Evolutionary conservation across 192 early-diverging fungal genomes (phyloP), one percentile per base, ranked within the genome.

Genomic region (Coemansia reversa): DNA sequence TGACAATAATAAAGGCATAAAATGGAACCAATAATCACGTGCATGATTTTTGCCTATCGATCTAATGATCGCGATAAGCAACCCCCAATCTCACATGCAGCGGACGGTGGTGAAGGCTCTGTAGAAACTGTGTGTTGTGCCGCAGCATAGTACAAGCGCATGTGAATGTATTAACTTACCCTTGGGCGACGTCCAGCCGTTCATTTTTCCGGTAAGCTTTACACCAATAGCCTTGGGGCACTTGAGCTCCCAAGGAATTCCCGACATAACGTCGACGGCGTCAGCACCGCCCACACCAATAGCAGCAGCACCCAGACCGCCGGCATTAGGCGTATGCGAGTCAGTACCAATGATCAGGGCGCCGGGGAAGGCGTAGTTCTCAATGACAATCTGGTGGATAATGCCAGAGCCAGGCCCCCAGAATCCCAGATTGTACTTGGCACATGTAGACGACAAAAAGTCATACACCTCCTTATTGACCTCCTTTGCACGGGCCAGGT

Each of bases 231-330:
- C 87, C 78, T 95, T 93, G 67, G 96, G 96, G 79, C 93, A 94
- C 88, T 98, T 98, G 70, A 98, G 88, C 84, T 98, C 96, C 96
- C 96, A 98, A 30, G 96, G 96, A 77, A 98, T 94, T 55, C 92
- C 89, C 24, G 94, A 93, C 94, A 98, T 96, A 65, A 93, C 96
- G 84, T 98, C 96, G 59, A 98, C 96, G n/a, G 96, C 96, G 82
- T 98, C 96, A 62, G 96, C 96, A 73, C 92, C 95, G 74, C 96
- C 96, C 28, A 98, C 96, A 84, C 96, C 96, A 66, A 98, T 90
- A 51, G 96, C 96, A 55, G 95, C 87, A 87, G 93, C 91, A 67
- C 96, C 96, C 55, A 98, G 87, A 69, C 96, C 96, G 84, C 96
- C 96, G 51, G 93, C 96, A 69, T 98, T 98, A 47, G 96, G 96